phyloP scores from a whole-genome alignment of 768 basidiomycete species.

The Heimioporus sp. region DNA sequence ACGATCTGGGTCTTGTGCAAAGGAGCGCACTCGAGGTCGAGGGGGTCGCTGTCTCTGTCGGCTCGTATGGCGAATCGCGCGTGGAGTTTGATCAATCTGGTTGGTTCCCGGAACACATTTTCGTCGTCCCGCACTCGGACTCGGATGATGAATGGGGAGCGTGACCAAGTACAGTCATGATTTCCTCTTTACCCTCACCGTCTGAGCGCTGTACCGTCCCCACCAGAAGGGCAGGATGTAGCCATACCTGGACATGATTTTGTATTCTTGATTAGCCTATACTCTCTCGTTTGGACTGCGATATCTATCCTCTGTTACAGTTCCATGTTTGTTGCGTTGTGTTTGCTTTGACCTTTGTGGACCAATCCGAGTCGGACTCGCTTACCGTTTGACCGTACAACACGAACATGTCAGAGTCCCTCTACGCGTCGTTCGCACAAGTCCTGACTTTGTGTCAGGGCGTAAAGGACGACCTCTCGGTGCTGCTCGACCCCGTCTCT shows the following conservation, averaged over 20 bases:
- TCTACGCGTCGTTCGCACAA: constrained; percentile 68
- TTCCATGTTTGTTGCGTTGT: too few species aligned
- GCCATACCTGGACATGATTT: too few species aligned
- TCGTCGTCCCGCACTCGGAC: constrained; percentile 6
- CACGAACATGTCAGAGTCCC: constrained; percentile 30
- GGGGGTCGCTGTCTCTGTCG: constrained; percentile 62
- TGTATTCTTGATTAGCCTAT: too few species aligned
- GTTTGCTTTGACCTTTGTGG: neutral
- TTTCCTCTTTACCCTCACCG: too few species aligned
- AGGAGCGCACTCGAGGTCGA: constrained; percentile 67
- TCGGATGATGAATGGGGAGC: constrained; percentile 23
- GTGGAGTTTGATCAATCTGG: constrained; percentile 55
- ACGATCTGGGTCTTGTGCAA: constrained; percentile 68
- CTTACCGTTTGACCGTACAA: neutral
- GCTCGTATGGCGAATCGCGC: constrained; percentile 51
- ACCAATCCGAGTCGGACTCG: neutral
- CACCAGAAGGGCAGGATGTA: too few species aligned
- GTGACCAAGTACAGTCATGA: neutral
- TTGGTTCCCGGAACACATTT: constrained; percentile 54
- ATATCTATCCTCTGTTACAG: too few species aligned
- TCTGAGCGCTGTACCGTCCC: too few species aligned
- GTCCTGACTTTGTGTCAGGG: constrained; percentile 61
- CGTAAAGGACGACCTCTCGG: constrained; percentile 52
- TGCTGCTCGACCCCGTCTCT: constrained; percentile 59
- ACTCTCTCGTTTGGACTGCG: too few species aligned